These are phyloP conservation scores for Nitzschia sp. DNA, from an alignment of 108 stramenopile species.

Conservation along the genomic window DNA sequence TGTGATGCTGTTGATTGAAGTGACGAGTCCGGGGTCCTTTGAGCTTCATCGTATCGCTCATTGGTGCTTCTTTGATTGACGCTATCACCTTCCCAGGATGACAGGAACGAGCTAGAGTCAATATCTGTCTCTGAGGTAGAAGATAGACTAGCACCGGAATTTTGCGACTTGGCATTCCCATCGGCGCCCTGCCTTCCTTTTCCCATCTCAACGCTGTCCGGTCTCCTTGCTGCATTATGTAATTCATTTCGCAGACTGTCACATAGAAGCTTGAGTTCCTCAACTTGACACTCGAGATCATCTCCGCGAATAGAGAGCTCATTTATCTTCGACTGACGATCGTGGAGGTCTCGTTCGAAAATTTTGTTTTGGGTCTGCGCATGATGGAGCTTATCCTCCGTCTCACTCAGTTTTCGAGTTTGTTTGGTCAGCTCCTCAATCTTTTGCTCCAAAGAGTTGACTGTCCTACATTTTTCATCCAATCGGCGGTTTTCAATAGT, in stretches of 20 bases:
- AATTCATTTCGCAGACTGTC: neutral
- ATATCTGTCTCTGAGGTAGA: neutral
- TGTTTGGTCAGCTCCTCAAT: neutral
- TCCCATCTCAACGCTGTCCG: neutral
- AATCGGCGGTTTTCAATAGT: neutral
- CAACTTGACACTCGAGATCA: slow-evolving; percentile 9
- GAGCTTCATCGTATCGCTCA: neutral
- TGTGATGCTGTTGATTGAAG: neutral
- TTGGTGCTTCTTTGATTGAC: too few species aligned
- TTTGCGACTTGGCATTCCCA: neutral
- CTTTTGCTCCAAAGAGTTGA: slow-evolving; percentile 5
- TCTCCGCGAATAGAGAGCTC: neutral
- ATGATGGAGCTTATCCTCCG: neutral
- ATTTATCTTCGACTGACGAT: slow-evolving; percentile 10
- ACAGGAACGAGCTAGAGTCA: neutral
- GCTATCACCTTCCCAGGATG: neutral
- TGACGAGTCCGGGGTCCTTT: neutral
- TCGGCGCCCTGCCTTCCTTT: too few species aligned
- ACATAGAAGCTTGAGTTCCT: neutral
- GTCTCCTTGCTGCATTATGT: neutral
- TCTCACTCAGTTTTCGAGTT: neutral
- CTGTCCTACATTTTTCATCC: slow-evolving; percentile 9
- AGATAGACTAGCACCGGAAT: neutral
- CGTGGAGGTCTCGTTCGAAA: slow-evolving; percentile 5
- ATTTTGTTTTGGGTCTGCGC: neutral